A percentile compares a stretch with the other conserved stretches of the same genome.
These are phyloP conservation scores for Hyphodiscus hymeniophilus DNA, from an alignment of 495 filamentous ascomycete genomes.

Conservation along the genomic window DNA sequence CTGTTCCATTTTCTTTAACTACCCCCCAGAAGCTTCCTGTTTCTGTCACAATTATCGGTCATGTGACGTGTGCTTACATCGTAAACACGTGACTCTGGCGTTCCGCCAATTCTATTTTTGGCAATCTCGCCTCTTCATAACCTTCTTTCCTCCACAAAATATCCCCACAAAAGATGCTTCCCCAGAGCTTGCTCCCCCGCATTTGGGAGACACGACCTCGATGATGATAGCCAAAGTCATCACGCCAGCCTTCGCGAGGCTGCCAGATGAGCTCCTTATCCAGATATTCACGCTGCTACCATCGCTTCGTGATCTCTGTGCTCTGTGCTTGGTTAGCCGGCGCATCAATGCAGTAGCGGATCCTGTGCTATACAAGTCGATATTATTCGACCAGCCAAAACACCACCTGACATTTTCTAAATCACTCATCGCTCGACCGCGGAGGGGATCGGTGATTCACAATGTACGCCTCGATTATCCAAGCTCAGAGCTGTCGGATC, in stretches of 20 bases:
- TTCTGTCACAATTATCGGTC: no score
- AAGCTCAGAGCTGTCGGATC: slow-evolving; percentile 18
- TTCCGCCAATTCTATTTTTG: no score
- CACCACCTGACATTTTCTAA: slow-evolving; percentile 27
- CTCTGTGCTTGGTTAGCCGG: slow-evolving; percentile 24
- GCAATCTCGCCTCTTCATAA: no score
- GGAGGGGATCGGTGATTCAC: slow-evolving; percentile 25
- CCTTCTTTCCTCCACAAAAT: no score
- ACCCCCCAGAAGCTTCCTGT: no score
- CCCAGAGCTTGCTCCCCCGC: no score
- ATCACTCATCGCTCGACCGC: slow-evolving; percentile 22
- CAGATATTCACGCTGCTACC: slow-evolving; percentile 23
- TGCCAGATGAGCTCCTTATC: slow-evolving; percentile 22
- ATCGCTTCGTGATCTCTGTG: slow-evolving; percentile 20
- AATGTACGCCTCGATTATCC: slow-evolving; percentile 24
- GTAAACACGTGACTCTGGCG: no score
- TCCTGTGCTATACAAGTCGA: slow-evolving; percentile 25
- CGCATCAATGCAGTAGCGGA: slow-evolving; percentile 23
- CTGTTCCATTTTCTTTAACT: no score
- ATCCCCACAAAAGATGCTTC: no score
- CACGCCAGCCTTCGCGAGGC: slow-evolving; percentile 7
- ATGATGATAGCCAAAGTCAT: neutral
- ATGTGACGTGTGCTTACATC: no score
- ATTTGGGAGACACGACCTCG: no score
- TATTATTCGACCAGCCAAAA: slow-evolving; percentile 23